A percentile compares a stretch with the other conserved stretches of the same genome.
Evolutionary conservation across 768 basidiomycete species (phyloP).

Genomic region (Auricularia sp.): DNA sequence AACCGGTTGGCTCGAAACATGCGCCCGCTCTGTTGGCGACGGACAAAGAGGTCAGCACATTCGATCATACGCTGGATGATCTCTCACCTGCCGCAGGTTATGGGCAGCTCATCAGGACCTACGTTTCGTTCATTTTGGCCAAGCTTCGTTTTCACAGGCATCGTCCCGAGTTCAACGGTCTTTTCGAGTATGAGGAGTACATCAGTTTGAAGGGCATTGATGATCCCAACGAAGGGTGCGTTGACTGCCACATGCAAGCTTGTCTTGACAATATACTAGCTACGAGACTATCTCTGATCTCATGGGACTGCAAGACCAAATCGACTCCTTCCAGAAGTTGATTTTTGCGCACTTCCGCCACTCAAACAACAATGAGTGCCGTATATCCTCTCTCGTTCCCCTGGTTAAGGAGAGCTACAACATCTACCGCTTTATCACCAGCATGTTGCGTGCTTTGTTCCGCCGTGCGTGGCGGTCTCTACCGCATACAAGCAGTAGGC

Average conservation of each 20-base stretch:
- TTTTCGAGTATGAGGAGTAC: slow-evolving; percentile 99
- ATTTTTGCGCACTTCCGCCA: slow-evolving; percentile 90
- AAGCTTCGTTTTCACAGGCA: slow-evolving; percentile 94
- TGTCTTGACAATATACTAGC: slow-evolving; percentile 30
- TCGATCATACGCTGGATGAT: background rate
- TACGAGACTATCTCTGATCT: slow-evolving; percentile 97
- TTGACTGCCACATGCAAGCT: slow-evolving; percentile 5
- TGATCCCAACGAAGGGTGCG: slow-evolving; percentile 97
- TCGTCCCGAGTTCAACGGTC: slow-evolving; percentile 93
- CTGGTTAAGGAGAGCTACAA: slow-evolving; percentile 99
- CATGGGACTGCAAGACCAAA: slow-evolving; percentile 96
- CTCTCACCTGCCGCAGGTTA: slow-evolving; percentile 49
- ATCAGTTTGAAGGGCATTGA: slow-evolving; percentile 94
- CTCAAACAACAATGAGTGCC: slow-evolving; percentile 91
- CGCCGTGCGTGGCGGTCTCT: slow-evolving; percentile 46
- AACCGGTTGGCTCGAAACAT: slow-evolving; percentile 97
- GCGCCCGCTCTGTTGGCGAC: slow-evolving; percentile 82
- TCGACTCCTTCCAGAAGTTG: slow-evolving; percentile 97
- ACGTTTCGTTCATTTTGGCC: slow-evolving; percentile 89
- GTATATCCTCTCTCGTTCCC: slow-evolving; percentile 91
- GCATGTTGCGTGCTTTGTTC: slow-evolving; percentile 97
- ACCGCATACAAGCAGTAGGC: background rate
- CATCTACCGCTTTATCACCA: slow-evolving; percentile 97
- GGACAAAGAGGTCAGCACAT: slow-evolving; percentile 55
- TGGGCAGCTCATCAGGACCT: slow-evolving; percentile 84